phyloP scores from a whole-genome alignment of 2,329 filamentous ascomycete species.

The Mycosphaerella sp. region DNA sequence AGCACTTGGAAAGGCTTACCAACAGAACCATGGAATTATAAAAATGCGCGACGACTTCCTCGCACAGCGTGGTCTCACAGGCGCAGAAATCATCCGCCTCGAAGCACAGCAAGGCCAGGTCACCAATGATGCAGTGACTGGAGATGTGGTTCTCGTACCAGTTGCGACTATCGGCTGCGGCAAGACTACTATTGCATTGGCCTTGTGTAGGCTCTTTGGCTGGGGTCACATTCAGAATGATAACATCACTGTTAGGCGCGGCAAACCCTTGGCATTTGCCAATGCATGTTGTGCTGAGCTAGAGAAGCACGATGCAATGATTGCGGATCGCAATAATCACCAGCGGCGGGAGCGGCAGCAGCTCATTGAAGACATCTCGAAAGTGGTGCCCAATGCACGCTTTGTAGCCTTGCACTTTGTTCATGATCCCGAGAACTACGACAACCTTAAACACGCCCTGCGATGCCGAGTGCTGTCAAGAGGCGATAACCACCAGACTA shows the following conservation, averaged over 20 bases:
- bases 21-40: slow-evolving; percentile 91
- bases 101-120: slow-evolving; percentile 55
- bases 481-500: slow-evolving; percentile 97
- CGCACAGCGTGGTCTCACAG: slow-evolving; percentile 73
- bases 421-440: slow-evolving; percentile 62
- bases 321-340: slow-evolving; percentile 93
- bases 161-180: slow-evolving; percentile 93
- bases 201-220: slow-evolving; percentile 71
- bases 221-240: slow-evolving; percentile 98
- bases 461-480: slow-evolving; percentile 72
- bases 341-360: slow-evolving; percentile 82
- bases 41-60: slow-evolving; percentile 83
- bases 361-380: slow-evolving; percentile 69
- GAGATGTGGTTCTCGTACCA: slow-evolving; percentile 76
- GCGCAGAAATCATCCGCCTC: slow-evolving; percentile 76
- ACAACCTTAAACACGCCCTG: slow-evolving; percentile 67
- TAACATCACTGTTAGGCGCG: slow-evolving; percentile 73
- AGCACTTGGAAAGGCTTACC: slow-evolving; percentile 64
- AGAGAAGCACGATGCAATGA: slow-evolving; percentile 61
- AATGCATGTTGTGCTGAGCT: slow-evolving; percentile 62
- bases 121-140: slow-evolving; percentile 50
- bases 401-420: slow-evolving; percentile 86
- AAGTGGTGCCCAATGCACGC: slow-evolving; percentile 55
- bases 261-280: slow-evolving; percentile 72
- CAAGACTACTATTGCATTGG: slow-evolving; percentile 87